Evolutionary conservation across 495 filamentous ascomycete species (phyloP).

Genomic region (Apodospora peruviana): DNA sequence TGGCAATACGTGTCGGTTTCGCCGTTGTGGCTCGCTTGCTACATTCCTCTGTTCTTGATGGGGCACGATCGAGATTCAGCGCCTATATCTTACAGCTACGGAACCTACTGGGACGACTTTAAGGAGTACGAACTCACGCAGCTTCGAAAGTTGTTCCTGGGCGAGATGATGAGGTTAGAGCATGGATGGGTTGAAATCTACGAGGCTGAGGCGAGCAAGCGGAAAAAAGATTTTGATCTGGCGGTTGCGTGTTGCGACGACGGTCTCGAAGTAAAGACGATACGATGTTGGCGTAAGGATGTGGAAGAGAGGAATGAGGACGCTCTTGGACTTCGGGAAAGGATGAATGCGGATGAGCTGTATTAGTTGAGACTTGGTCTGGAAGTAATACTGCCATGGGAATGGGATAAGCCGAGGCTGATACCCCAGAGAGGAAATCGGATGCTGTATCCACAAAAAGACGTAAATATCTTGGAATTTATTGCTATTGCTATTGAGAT

Average conservation of each 20-base stretch:
- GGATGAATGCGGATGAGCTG: no score
- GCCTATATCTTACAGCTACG: not conserved
- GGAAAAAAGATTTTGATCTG: not conserved
- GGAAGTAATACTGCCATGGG: no score
- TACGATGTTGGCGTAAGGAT: no score
- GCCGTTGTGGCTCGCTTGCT: conserved; percentile 29
- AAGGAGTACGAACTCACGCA: not conserved
- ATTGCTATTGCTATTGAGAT: no score
- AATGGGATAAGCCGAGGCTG: no score
- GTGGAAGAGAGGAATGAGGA: no score
- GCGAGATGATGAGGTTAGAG: not conserved
- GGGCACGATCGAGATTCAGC: not conserved
- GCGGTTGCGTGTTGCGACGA: not conserved
- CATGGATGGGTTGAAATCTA: not conserved
- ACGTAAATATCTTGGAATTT: no score
- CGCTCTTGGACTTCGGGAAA: no score
- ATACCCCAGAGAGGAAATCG: no score
- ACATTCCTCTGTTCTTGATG: conserved; percentile 26
- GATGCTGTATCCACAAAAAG: no score
- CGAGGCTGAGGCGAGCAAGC: not conserved
- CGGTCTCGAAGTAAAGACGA: no score
- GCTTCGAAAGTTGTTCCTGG: not conserved
- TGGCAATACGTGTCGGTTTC: conserved; percentile 39
- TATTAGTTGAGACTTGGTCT: no score
- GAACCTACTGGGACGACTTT: not conserved